Base-by-base conservation (phyloP, 768 basidiomycete species). In the Suillus occidentalis region DNA sequence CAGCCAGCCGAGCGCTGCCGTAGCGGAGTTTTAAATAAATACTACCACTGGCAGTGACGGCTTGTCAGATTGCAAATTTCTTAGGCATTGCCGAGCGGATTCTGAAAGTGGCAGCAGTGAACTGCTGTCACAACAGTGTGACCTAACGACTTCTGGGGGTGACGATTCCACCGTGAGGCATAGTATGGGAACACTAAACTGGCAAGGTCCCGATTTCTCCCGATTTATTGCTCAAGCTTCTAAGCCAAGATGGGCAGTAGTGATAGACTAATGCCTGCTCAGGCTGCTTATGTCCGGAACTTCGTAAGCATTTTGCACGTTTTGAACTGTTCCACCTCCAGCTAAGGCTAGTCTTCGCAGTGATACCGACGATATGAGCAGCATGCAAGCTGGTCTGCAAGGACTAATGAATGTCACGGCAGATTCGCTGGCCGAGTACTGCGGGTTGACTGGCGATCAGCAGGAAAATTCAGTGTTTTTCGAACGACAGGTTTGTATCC, bases 381-480 rank as follows among this genome's bases (percentile, higher is more conserved):
- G 22, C 14, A 57, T 14, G 39, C 57, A 58, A 56, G 43, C 60
- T 13, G 40, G 55, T 55, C 13, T 61, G 14, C 64, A 65, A 49
- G 63, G 45, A 20, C 22, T 64, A 16, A 37, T 67, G 60, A 57
- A 64, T 49, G 63, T 71, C 20, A 70, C 66, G 4, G 40, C 63
- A 2, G 64, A 68, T 45, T 68, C 66, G 0, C 31, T 71, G 12
- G 68, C 71, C 6, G 63, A 16, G 20, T 50, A 67, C 56, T 67
- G 68, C 61, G 66, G 66, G 22, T 52, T 71, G 34, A 40, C 20
- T 22, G 25, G 65, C n/a, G 64, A 72, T 39, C 66, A 59, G 2
- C 60, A 64, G 7, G 66, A 67, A 49, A 61, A 68, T 59, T 0
- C 31, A 8, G 6, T 55, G 16, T 43, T 31, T 37, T 68, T 72